phyloP scores from a whole-genome alignment of 805 yeast species.

The Jamesozyma lodderae region DNA sequence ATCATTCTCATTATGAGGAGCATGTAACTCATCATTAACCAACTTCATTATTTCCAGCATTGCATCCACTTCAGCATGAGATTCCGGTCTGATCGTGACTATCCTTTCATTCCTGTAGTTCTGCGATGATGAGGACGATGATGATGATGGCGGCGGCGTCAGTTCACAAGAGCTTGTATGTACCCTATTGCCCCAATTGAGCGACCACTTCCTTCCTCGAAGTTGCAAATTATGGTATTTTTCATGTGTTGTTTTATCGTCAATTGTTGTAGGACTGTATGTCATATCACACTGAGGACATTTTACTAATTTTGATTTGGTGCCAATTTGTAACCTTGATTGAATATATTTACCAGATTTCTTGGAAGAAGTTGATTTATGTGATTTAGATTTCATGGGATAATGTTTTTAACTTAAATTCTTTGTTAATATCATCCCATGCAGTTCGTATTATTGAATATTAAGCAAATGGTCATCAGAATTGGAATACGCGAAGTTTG shows the following conservation, averaged over 20 bases:
- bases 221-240: slow-evolving; percentile 43
- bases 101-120: slow-evolving; percentile 22
- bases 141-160: slow-evolving; percentile 13
- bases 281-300: slow-evolving; percentile 26
- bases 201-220: slow-evolving; percentile 43
- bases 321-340: slow-evolving; percentile 14
- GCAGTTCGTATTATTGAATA: too few species aligned
- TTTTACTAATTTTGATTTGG: slow-evolving; percentile 6
- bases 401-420: too few species aligned
- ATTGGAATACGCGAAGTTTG: too few species aligned
- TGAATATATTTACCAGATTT: slow-evolving; percentile 11
- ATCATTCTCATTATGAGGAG: slow-evolving; percentile 40
- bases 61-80: slow-evolving; percentile 28
- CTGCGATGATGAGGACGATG: slow-evolving; percentile 2
- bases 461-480: too few species aligned
- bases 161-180: neutral
- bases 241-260: slow-evolving; percentile 32
- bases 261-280: slow-evolving; percentile 12
- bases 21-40: slow-evolving; percentile 53
- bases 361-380: neutral
- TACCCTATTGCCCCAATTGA: slow-evolving; percentile 29
- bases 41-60: slow-evolving; percentile 37
- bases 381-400: neutral
- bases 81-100: slow-evolving; percentile 30
- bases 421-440: too few species aligned